Conservation (phyloP, 257 asterid genomes). For the Thymus mandschuricus region DNA sequence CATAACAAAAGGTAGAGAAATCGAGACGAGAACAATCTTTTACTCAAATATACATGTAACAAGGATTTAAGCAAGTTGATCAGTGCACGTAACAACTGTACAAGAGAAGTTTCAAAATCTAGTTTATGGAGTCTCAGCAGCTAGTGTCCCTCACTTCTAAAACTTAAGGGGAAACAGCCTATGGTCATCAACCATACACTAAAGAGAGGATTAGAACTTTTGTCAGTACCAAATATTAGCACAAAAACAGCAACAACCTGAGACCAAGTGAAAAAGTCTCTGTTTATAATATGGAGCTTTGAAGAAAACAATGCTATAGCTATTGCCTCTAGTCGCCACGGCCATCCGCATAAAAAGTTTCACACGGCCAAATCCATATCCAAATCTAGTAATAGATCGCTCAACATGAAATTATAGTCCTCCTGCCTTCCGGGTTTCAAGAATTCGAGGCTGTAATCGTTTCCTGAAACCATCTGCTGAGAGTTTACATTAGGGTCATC, state of each 20-base stretch:
- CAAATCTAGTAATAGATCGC: constrained; percentile 46
- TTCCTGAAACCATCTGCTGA: constrained; percentile 23
- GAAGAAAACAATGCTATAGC: neutral
- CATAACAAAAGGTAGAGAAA: neutral
- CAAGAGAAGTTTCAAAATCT: neutral
- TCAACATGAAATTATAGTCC: constrained; percentile 44
- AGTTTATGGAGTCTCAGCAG: neutral
- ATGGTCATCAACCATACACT: neutral
- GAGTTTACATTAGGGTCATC: constrained; percentile 15
- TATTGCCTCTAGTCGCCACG: too few relatives aligned
- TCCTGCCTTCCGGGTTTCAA: constrained; percentile 63
- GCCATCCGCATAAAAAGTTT: constrained; percentile 11
- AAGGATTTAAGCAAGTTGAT: neutral
- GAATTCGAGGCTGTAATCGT: constrained; percentile 56
- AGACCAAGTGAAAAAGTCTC: neutral
- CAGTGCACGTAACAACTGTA: constrained; percentile 1
- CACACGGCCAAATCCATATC: constrained; percentile 40
- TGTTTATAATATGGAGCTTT: neutral
- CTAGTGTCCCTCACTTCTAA: constrained; percentile 25
- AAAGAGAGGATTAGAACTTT: neutral
- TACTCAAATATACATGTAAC: neutral
- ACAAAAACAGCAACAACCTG: neutral
- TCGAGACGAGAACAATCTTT: neutral
- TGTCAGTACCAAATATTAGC: neutral
- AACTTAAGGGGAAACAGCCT: constrained; percentile 28